Conservation (phyloP, 805 yeast genomes). For the Metschnikowia picachoensis region DNA sequence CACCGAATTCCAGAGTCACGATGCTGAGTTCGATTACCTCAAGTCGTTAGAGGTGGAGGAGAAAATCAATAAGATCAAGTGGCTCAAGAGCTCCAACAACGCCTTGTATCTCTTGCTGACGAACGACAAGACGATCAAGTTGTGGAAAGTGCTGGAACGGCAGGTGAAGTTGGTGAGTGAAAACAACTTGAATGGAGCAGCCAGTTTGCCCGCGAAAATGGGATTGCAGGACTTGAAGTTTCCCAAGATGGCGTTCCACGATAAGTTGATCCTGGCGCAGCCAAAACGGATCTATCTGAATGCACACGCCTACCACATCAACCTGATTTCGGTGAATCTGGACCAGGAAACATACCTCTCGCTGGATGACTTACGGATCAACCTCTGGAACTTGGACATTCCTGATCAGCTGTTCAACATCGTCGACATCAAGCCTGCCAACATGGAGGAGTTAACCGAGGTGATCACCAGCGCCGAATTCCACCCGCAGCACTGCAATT, state of each 20-base stretch:
- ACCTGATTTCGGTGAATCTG: conserved; percentile 88
- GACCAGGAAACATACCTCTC: conserved; percentile 94
- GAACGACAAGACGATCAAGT: conserved; percentile 96
- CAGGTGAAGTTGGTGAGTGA: conserved; percentile 89
- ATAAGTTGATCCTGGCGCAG: conserved; percentile 90
- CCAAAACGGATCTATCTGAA: conserved; percentile 89
- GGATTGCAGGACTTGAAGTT: conserved; percentile 52
- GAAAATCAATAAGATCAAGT: conserved; percentile 94
- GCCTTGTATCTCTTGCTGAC: conserved; percentile 90
- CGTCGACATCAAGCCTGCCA: conserved; percentile 95
- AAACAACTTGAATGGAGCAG: conserved; percentile 55
- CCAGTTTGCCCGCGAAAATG: conserved; percentile 21
- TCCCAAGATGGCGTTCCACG: conserved; percentile 91
- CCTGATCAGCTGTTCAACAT: conserved; percentile 95
- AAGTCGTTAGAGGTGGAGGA: conserved; percentile 97
- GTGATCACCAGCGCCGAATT: conserved; percentile 96
- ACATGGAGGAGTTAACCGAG: conserved; percentile 98
- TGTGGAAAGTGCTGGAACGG: conserved; percentile 94
- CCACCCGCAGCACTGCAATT: conserved; percentile 88
- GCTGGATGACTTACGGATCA: conserved; percentile 91
- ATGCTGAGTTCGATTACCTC: conserved; percentile 95
- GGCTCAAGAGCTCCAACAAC: conserved; percentile 86
- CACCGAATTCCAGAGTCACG: conserved; percentile 97
- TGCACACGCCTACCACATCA: conserved; percentile 97
- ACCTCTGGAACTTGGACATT: conserved; percentile 90